Conservation (phyloP, 345 rosid species). For the Geranium brycei region DNA sequence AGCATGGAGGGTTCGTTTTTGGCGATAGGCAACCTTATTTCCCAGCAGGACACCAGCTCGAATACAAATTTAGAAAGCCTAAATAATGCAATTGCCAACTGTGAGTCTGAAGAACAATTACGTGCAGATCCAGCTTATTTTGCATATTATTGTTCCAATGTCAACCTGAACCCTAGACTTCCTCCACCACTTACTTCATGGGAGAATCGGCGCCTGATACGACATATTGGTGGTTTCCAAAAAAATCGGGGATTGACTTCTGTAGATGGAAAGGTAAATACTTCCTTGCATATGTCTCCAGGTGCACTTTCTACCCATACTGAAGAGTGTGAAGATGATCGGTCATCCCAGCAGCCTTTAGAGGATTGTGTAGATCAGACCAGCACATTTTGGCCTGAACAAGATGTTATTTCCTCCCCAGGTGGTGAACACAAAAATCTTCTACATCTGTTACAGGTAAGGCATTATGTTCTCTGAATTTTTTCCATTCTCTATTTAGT, state of each 20-base stretch:
- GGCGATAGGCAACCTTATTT: conserved; percentile 58
- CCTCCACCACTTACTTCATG: conserved; percentile 82
- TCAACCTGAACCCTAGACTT: conserved; percentile 86
- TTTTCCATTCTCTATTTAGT: background rate
- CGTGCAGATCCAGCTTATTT: conserved; percentile 74
- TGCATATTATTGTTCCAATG: conserved; percentile 61
- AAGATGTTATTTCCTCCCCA: conserved; percentile 24
- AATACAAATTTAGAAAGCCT: conserved; percentile 42
- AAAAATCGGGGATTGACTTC: conserved; percentile 35
- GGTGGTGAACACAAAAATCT: conserved; percentile 71
- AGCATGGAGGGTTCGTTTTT: conserved; percentile 94
- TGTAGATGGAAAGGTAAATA: conserved; percentile 39
- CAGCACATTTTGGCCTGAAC: conserved; percentile 17
- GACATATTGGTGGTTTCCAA: conserved; percentile 57
- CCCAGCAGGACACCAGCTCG: conserved; percentile 38
- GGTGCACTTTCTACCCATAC: conserved; percentile 54
- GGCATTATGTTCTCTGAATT: background rate
- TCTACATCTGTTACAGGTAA: conserved; percentile 85
- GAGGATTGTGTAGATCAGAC: conserved; percentile 14
- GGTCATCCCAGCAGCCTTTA: conserved; percentile 23
- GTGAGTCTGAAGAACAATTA: conserved; percentile 62
- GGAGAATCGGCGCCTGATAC: conserved; percentile 50
- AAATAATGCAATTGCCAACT: conserved; percentile 36
- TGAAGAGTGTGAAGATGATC: conserved; percentile 82
- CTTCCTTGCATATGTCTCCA: conserved; percentile 31